Conservation (phyloP, 257 asterid genomes). For the Datura wrightii region DNA sequence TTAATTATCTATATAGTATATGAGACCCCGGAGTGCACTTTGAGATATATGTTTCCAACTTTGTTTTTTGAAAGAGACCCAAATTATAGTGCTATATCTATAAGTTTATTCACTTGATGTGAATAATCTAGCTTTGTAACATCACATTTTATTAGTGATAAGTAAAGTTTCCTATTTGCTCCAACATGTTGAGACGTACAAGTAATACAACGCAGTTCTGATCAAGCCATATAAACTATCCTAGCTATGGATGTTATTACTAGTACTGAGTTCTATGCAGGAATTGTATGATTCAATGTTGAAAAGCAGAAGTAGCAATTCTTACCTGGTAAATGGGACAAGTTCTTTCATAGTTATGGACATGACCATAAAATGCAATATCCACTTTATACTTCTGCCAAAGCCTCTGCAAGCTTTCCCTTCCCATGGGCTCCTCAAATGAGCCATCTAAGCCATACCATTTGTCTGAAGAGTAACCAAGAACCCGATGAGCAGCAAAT, state of each 20-base stretch:
- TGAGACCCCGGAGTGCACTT: background rate
- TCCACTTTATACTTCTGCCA: conserved; percentile 57
- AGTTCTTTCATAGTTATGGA: conserved; percentile 53
- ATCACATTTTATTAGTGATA: background rate
- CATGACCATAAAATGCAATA: conserved; percentile 53
- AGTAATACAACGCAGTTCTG: background rate
- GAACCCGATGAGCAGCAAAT: conserved; percentile 52
- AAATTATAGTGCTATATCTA: background rate
- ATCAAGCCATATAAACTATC: background rate
- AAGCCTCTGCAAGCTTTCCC: conserved; percentile 54
- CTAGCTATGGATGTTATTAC: background rate
- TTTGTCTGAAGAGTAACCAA: conserved; percentile 49
- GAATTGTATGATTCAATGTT: background rate
- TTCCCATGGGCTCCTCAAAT: conserved; percentile 57
- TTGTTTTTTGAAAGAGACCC: background rate
- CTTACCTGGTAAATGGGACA: conserved; percentile 57
- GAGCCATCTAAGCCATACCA: conserved; percentile 47
- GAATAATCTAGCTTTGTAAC: background rate
- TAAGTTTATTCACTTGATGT: background rate
- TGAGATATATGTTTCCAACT: background rate
- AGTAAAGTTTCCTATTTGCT: background rate
- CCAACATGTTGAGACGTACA: background rate
- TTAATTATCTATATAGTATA: background rate
- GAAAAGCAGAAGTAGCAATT: background rate
- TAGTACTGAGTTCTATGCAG: background rate